phyloP scores from a whole-genome alignment of 805 yeast species.

The Candida andamanensis region DNA sequence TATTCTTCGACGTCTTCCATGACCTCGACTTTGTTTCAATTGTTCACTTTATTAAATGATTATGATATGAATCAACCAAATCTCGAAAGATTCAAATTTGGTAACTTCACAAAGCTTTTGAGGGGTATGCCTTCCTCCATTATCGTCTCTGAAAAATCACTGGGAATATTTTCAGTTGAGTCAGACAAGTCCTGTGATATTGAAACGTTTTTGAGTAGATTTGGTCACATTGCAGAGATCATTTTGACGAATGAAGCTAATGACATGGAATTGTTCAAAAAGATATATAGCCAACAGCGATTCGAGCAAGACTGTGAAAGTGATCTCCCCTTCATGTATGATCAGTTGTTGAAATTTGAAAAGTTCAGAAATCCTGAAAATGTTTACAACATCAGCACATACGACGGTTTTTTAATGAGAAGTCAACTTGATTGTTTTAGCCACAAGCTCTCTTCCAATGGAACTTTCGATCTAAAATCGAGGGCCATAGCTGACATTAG shows the following conservation, averaged over 20 bases:
- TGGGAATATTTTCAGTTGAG: constrained; percentile 55
- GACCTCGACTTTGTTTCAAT: constrained; percentile 69
- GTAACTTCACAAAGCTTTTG: constrained; percentile 45
- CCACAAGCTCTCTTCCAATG: constrained; percentile 75
- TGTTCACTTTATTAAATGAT: constrained; percentile 64
- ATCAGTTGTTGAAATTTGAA: constrained; percentile 7
- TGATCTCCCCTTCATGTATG: constrained; percentile 1
- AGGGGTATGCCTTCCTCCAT: constrained; percentile 40
- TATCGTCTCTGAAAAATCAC: constrained; percentile 40
- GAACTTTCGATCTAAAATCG: constrained; percentile 88
- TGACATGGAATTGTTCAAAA: constrained; percentile 41
- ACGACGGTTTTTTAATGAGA: constrained; percentile 70
- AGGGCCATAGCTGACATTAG: constrained; percentile 87
- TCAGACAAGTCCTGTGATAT: constrained; percentile 62
- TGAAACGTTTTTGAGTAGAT: constrained; percentile 61
- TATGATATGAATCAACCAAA: constrained; percentile 15
- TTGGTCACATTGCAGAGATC: constrained; percentile 79
- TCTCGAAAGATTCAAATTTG: constrained; percentile 23
- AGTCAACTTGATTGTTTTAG: constrained; percentile 89
- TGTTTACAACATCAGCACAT: constrained; percentile 65
- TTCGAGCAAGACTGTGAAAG: too few species aligned
- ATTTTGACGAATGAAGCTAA: constrained; percentile 57
- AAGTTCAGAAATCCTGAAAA: constrained; percentile 21
- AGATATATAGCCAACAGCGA: too few species aligned
- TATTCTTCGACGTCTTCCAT: constrained; percentile 85